A percentile compares a stretch with the other conserved stretches of the same genome.
phyloP scores from a whole-genome alignment of 768 basidiomycete species.

The Russula vinacea region DNA sequence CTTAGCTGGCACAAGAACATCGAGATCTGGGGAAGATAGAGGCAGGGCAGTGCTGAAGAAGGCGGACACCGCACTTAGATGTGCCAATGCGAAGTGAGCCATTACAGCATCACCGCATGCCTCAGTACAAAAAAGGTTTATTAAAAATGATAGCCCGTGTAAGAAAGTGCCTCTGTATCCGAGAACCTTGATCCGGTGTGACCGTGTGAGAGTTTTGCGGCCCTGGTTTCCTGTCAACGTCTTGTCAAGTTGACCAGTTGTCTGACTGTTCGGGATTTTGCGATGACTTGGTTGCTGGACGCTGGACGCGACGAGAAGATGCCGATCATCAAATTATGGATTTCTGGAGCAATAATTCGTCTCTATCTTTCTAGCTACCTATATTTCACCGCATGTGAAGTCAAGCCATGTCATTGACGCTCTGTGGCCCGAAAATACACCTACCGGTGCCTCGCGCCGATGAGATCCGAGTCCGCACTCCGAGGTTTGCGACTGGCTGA shows the following conservation, averaged over 20 bases:
- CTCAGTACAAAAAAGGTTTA: background rate
- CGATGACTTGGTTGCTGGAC: too few relatives aligned
- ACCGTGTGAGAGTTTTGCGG: background rate
- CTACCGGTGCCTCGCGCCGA: background rate
- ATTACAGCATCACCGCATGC: background rate
- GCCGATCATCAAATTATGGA: too few relatives aligned
- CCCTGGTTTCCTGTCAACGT: background rate
- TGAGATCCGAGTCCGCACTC: background rate
- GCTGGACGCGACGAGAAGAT: too few relatives aligned
- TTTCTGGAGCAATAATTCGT: too few relatives aligned
- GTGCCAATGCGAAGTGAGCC: conserved; percentile 9
- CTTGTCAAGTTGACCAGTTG: background rate
- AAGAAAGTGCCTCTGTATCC: too few relatives aligned
- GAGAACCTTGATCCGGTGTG: background rate
- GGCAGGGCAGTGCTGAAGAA: conserved; percentile 47
- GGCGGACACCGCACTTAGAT: conserved; percentile 33
- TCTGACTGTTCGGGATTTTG: too few relatives aligned
- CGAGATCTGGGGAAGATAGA: conserved; percentile 59
- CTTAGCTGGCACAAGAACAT: conserved; percentile 57
- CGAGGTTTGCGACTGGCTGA: background rate
- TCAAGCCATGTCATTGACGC: too few relatives aligned
- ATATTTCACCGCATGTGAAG: too few relatives aligned
- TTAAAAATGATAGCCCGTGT: too few relatives aligned
- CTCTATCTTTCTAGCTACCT: too few relatives aligned
- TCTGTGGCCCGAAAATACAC: too few relatives aligned